Percentiles rank a stretch among this genome's conserved stretches.
Conservation (phyloP, 176 grass and related monocot genomes). For the Carex pumila region DNA sequence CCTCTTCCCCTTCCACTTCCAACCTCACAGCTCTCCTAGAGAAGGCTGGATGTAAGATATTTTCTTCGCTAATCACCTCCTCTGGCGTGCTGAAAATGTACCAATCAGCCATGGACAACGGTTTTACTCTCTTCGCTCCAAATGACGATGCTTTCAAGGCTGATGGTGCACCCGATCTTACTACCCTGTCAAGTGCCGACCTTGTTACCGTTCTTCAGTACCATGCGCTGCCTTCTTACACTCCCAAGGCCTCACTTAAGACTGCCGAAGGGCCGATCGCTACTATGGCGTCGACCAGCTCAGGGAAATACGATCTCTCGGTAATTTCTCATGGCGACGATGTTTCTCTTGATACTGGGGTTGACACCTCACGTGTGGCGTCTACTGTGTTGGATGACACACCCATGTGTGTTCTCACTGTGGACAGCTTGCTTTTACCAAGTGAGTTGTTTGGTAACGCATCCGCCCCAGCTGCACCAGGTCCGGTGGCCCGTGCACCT, state of each 20-base stretch:
- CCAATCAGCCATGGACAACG: constrained; percentile 85
- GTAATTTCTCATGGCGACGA: constrained; percentile 68
- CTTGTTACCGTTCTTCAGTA: constrained; percentile 84
- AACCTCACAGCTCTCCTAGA: constrained; percentile 85
- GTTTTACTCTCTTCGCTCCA: constrained; percentile 76
- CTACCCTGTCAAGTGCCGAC: constrained; percentile 59
- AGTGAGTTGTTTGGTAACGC: constrained; percentile 53
- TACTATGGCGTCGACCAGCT: constrained; percentile 61
- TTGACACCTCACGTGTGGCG: constrained; percentile 78
- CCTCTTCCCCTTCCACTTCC: constrained; percentile 37
- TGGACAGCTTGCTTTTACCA: constrained; percentile 65
- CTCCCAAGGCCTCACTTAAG: constrained; percentile 90
- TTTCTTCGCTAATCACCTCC: constrained; percentile 51
- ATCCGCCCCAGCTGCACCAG: constrained; percentile 32
- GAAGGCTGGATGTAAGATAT: constrained; percentile 94
- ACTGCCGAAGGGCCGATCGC: constrained; percentile 37
- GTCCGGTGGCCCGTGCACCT: not conserved
- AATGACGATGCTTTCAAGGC: constrained; percentile 92
- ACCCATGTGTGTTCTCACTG: constrained; percentile 62
- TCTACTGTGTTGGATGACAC: constrained; percentile 77
- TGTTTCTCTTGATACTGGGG: constrained; percentile 68
- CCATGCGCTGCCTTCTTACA: constrained; percentile 85
- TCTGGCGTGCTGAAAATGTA: constrained; percentile 83
- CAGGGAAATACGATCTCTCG: constrained; percentile 79
- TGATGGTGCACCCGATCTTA: constrained; percentile 57